Evolutionary conservation across 2,329 filamentous ascomycete genomes (phyloP), one percentile per base, ranked within the genome.

Genomic region (Erysiphe pulchra): DNA sequence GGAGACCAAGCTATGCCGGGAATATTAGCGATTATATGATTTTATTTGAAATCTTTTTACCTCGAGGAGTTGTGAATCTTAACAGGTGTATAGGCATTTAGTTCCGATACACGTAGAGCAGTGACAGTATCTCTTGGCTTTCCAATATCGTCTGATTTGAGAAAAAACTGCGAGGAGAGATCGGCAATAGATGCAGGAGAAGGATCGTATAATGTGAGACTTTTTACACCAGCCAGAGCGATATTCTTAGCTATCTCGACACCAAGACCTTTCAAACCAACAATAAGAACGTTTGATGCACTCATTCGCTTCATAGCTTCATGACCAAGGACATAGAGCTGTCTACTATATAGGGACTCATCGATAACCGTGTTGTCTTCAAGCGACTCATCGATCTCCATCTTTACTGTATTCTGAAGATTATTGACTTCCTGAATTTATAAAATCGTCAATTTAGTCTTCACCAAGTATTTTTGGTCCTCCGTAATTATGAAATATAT

Each of bases 171-270:
- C 39, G 90, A 82, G 37, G 90, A 95, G 32, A 98, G 75, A 59
- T 98, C 90, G 55, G 83, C 71, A 54, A 94, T 80, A 53, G 77
- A 70, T 46, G 82, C 80, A 38, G 83, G 83, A 42, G 77, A 75
- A 42, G 90, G 87, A 60, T 98, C 90, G 67, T 85, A 83, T 46
- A 98, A 72, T 1, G 87, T 90, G 54, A 98, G 67, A 58, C 86
- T 94, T 71, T 98, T 98, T 64, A 98, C 90, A 61, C 90, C 90
- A 55, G 90, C 90, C 55, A 98, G 77, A 49, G 90, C 90, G 57
- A 98, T 84, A 58, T 98, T 98, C 72, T 98, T 98, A 58, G 90
- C 87, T 56, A 98, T 90, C 65, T 98, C 90, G 47, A 94, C 87
- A 66, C 90, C 90, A 37, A 98, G 73, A 45, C 90, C 90, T 62